A percentile compares a stretch with the other conserved stretches of the same genome.
phyloP scores from a whole-genome alignment of 257 asterid genomes.

The Ehretia macrophylla region DNA sequence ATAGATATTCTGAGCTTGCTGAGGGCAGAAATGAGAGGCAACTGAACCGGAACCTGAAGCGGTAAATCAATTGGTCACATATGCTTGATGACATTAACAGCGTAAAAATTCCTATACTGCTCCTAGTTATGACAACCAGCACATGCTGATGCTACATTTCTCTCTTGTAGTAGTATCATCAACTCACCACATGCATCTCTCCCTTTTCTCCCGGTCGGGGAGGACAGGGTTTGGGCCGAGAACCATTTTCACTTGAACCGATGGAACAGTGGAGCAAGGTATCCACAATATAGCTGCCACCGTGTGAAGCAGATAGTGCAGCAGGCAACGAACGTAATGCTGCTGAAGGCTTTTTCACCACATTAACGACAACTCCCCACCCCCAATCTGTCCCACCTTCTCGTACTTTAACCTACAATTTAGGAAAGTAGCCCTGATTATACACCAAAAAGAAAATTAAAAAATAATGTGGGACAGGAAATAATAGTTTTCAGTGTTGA shows the following conservation, averaged over 20 bases:
- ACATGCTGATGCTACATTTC: neutral
- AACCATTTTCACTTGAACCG: conserved; percentile 60
- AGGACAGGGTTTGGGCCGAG: conserved; percentile 88
- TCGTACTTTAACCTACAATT: conserved; percentile 73
- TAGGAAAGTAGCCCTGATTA: conserved; percentile 17
- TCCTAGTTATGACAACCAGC: no score
- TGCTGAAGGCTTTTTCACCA: conserved; percentile 66
- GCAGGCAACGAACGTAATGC: conserved; percentile 82
- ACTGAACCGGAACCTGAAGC: conserved; percentile 88
- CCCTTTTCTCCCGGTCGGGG: conserved; percentile 91
- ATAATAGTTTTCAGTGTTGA: neutral
- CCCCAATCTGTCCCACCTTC: conserved; percentile 99
- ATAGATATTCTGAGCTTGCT: conserved; percentile 80
- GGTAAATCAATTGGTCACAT: conserved; percentile 12
- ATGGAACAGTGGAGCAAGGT: conserved; percentile 84
- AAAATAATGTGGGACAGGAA: neutral
- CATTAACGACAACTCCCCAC: conserved; percentile 97
- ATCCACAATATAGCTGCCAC: conserved; percentile 81
- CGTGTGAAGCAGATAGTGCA: conserved; percentile 76
- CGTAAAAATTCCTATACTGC: neutral
- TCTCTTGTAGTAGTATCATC: neutral
- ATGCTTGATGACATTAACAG: neutral
- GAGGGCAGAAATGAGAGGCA: conserved; percentile 81
- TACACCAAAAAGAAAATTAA: neutral
- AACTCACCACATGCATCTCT: conserved; percentile 97